Percentiles rank a stretch among this genome's conserved stretches.
phyloP scores from a whole-genome alignment of 1,139 yeast genomes.

The Pichia sp. region DNA sequence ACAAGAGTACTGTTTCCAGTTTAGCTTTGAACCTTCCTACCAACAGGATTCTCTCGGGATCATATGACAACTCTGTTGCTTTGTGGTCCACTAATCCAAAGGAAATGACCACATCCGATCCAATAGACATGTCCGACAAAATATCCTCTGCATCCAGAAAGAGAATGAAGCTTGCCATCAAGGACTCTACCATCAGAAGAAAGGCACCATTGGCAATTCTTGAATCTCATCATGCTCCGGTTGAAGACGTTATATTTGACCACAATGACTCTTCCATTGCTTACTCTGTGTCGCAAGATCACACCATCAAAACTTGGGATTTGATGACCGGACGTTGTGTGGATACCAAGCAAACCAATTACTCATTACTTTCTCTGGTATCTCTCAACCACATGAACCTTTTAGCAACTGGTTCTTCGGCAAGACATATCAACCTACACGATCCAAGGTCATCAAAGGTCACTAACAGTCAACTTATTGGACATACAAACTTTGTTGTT shows the following conservation, averaged over 20 bases:
- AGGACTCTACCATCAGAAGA: conserved; percentile 71
- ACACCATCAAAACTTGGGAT: conserved; percentile 94
- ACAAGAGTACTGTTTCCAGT: conserved; percentile 78
- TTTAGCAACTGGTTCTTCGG: conserved; percentile 89
- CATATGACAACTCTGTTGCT: conserved; percentile 75
- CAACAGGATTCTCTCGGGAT: conserved; percentile 69
- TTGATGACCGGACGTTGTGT: conserved; percentile 74
- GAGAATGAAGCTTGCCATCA: conserved; percentile 74
- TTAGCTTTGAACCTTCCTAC: conserved; percentile 50
- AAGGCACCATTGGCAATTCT: conserved; percentile 73
- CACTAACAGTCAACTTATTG: conserved; percentile 64
- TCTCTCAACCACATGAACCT: conserved; percentile 60
- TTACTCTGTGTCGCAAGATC: conserved; percentile 94
- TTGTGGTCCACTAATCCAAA: conserved; percentile 84
- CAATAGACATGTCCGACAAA: conserved; percentile 31
- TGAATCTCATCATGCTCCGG: conserved; percentile 80
- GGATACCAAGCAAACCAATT: conserved; percentile 87
- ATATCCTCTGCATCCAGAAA: conserved; percentile 78
- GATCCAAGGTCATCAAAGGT: conserved; percentile 74
- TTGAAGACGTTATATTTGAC: conserved; percentile 77
- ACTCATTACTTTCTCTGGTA: conserved; percentile 68
- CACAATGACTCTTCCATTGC: conserved; percentile 67
- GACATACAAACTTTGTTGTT: conserved; percentile 90
- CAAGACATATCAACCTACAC: conserved; percentile 88
- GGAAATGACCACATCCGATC: conserved; percentile 72